These are phyloP conservation scores for Sarcocystis neurona DNA, from an alignment of 169 alveolate genomes.

Conservation along the genomic window DNA sequence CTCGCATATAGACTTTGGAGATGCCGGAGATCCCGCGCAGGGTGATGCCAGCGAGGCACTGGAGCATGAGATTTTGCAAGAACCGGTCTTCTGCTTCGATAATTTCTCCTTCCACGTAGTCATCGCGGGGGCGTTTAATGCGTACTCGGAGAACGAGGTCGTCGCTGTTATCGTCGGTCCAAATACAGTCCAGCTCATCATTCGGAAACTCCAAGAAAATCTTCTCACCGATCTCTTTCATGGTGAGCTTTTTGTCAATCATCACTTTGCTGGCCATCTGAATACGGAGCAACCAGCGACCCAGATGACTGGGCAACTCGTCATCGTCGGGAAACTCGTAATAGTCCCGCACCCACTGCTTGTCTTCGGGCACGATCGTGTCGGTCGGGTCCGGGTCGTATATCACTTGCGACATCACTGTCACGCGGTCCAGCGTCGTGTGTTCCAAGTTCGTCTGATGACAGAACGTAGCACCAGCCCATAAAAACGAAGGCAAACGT, in stretches of 20 bases:
- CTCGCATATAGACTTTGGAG: slow-evolving; percentile 96
- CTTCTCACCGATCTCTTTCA: slow-evolving; percentile 85
- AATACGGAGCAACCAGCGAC: slow-evolving; percentile 96
- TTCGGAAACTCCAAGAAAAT: slow-evolving; percentile 87
- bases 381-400: slow-evolving; percentile 96
- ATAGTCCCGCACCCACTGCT: slow-evolving; percentile 92
- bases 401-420: slow-evolving; percentile 90
- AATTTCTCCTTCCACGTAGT: slow-evolving; percentile 38
- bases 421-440: slow-evolving; percentile 93
- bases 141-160: slow-evolving; percentile 94
- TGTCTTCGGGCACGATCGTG: slow-evolving; percentile 92
- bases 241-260: slow-evolving; percentile 94
- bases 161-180: slow-evolving; percentile 96
- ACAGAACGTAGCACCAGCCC: no score
- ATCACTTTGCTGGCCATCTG: slow-evolving; percentile 92
- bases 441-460: slow-evolving; percentile 91
- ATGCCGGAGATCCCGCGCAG: slow-evolving; percentile 90
- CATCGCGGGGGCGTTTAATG: slow-evolving; percentile 71
- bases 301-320: slow-evolving; percentile 79
- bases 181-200: slow-evolving; percentile 92
- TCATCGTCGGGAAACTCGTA: slow-evolving; percentile 95
- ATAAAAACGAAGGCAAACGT: not conserved
- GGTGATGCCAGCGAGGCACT: slow-evolving; percentile 80
- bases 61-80: slow-evolving; percentile 84
- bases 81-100: slow-evolving; percentile 87